Conservation (phyloP, 805 yeast species). For the Kuraishia floccosa region DNA sequence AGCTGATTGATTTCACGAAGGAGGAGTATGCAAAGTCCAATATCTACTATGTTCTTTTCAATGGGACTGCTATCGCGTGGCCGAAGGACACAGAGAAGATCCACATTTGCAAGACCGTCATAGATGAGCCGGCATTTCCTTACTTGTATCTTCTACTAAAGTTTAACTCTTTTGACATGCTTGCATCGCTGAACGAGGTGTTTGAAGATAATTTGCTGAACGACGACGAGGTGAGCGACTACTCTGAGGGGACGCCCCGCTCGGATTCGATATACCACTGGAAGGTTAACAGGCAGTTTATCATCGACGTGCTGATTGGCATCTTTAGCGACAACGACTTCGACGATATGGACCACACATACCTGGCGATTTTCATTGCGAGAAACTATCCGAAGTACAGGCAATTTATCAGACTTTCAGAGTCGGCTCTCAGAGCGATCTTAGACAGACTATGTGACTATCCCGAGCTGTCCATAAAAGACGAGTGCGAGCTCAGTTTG, state of each 20-base stretch:
- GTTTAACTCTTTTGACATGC: constrained; percentile 44
- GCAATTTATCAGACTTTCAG: constrained; percentile 72
- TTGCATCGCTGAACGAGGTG: constrained; percentile 66
- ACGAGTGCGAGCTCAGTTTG: constrained; percentile 67
- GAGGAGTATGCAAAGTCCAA: constrained; percentile 33
- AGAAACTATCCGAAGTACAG: constrained; percentile 75
- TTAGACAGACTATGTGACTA: constrained; percentile 37
- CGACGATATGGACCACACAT: constrained; percentile 15
- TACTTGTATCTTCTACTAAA: constrained; percentile 49
- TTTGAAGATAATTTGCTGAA: constrained; percentile 74
- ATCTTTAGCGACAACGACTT: constrained; percentile 31
- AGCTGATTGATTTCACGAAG: constrained; percentile 22
- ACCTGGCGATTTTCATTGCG: constrained; percentile 61
- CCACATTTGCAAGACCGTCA: constrained; percentile 18
- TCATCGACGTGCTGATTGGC: constrained; percentile 62
- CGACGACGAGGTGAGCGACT: constrained; percentile 26
- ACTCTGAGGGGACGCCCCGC: too few species aligned
- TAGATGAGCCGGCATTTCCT: constrained; percentile 50
- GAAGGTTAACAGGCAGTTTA: constrained; percentile 58
- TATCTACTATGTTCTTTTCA: constrained; percentile 48
- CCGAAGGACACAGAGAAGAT: constrained; percentile 24
- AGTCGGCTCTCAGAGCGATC: constrained; percentile 35
- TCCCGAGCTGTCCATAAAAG: constrained; percentile 20
- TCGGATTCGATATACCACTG: constrained; percentile 7
- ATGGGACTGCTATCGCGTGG: constrained; percentile 38